phyloP scores from a whole-genome alignment of 2,329 filamentous ascomycete genomes.

The Trichoderma koningiopsis region DNA sequence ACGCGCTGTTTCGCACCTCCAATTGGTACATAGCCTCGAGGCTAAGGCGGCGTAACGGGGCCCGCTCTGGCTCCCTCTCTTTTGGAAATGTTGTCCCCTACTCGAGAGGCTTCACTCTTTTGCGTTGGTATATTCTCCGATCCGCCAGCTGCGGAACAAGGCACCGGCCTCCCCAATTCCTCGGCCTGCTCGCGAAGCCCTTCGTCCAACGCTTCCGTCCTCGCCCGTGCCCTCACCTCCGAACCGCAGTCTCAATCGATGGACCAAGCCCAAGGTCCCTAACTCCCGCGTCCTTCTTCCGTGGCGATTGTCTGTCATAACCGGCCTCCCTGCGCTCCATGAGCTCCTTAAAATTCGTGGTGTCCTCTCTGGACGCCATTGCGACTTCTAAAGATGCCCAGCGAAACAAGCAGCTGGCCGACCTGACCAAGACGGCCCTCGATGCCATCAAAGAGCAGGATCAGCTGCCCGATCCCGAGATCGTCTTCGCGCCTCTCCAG shows the following conservation, averaged over 20 bases:
- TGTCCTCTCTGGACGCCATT: constrained; percentile 90
- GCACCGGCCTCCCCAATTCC: not conserved
- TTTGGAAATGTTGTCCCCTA: constrained; percentile 27
- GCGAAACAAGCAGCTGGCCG: constrained; percentile 80
- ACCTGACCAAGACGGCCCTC: constrained; percentile 79
- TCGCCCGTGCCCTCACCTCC: constrained; percentile 3
- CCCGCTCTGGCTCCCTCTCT: constrained; percentile 22
- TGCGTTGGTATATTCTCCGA: constrained; percentile 3
- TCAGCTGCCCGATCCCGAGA: constrained; percentile 81
- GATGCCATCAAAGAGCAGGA: constrained; percentile 85
- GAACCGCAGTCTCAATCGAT: constrained; percentile 25
- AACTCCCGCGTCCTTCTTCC: constrained; percentile 24
- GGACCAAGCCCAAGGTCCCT: constrained; percentile 24
- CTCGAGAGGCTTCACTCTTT: constrained; percentile 19
- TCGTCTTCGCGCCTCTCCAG: constrained; percentile 88
- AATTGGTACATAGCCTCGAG: constrained; percentile 1
- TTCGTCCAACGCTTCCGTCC: not conserved
- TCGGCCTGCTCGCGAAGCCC: constrained; percentile 8
- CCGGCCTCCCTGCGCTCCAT: constrained; percentile 52
- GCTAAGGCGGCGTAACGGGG: constrained; percentile 23
- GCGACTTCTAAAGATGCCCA: constrained; percentile 88
- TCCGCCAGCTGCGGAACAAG: constrained; percentile 14
- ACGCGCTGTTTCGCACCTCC: not conserved
- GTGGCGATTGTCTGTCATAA: constrained; percentile 21
- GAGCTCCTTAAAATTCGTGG: constrained; percentile 94